A percentile compares a stretch with the other conserved stretches of the same genome.
phyloP scores from a whole-genome alignment of 345 rosid species.

The Hypericum androsaemum region DNA sequence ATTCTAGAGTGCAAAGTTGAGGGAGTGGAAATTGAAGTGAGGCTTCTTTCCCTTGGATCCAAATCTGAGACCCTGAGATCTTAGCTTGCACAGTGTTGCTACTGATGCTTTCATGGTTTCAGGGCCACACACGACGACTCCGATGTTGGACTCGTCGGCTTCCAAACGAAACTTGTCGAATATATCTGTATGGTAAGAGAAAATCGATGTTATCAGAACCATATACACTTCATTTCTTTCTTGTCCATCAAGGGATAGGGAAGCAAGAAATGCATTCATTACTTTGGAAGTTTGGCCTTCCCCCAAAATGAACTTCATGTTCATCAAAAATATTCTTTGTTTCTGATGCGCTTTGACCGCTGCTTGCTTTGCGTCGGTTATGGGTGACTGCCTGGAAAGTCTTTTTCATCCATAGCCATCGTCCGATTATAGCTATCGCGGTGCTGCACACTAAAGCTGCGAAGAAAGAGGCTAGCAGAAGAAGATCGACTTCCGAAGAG shows the following conservation, averaged over 20 bases:
- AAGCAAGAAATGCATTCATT: not conserved
- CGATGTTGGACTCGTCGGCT: constrained; percentile 35
- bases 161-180: constrained; percentile 37
- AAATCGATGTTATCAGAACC: no score
- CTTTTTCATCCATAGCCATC: constrained; percentile 45
- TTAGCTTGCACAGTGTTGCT: constrained; percentile 38
- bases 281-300: constrained; percentile 75
- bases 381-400: constrained; percentile 23
- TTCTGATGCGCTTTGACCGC: constrained; percentile 22
- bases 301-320: constrained; percentile 52
- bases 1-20: constrained; percentile 44
- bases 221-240: no score
- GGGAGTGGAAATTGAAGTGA: constrained; percentile 43
- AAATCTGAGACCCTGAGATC: constrained; percentile 17
- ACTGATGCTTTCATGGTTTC: constrained; percentile 56
- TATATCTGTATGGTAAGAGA: constrained; percentile 30
- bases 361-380: constrained; percentile 16
- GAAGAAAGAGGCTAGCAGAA: constrained; percentile 47
- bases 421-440: constrained; percentile 35
- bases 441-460: constrained; percentile 30
- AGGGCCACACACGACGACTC: constrained; percentile 84
- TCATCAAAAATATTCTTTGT: constrained; percentile 23
- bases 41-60: constrained; percentile 21
- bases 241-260: not conserved
- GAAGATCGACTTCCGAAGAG: constrained; percentile 51